Evolutionary conservation across 805 yeast species (phyloP).

Genomic region (Ascoidea asiatica): DNA sequence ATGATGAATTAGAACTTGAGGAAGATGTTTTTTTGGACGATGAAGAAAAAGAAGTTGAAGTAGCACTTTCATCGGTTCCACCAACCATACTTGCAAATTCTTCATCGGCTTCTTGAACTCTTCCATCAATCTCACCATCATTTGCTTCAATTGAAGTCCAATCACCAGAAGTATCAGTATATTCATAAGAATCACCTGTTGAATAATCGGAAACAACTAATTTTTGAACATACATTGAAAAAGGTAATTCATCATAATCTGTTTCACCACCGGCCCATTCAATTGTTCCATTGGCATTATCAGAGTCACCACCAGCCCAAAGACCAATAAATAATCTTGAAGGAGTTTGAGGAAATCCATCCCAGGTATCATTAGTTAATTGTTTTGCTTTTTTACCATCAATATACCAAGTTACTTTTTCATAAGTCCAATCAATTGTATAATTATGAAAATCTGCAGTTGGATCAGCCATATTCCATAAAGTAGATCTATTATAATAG

Average conservation of each 20-base stretch:
- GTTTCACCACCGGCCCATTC: conserved; percentile 51
- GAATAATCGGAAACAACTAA: conserved; percentile 38
- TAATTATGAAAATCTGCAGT: conserved; percentile 42
- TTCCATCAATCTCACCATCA: conserved; percentile 36
- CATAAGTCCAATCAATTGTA: conserved; percentile 52
- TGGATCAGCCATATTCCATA: conserved; percentile 34
- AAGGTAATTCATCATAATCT: conserved; percentile 37
- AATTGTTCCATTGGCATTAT: conserved; percentile 35
- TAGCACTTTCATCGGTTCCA: not conserved
- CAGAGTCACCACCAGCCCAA: conserved; percentile 39
- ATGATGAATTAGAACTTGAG: not conserved
- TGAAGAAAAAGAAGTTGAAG: not conserved
- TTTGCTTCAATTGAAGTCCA: conserved; percentile 30
- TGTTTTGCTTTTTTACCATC: conserved; percentile 50
- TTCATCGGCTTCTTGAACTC: conserved; percentile 20
- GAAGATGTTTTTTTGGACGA: not conserved
- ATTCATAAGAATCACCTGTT: conserved; percentile 28
- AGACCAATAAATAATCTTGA: conserved; percentile 30
- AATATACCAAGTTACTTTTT: conserved; percentile 37
- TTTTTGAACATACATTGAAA: conserved; percentile 33
- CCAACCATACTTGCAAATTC: conserved; percentile 11
- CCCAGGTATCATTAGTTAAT: conserved; percentile 25
- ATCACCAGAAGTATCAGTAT: conserved; percentile 25
- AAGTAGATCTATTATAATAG: conserved; percentile 51
- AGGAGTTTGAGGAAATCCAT: conserved; percentile 63